These are phyloP conservation scores for Posidonia oceanica DNA, from an alignment of 116 monocot genomes.

Conservation along the genomic window DNA sequence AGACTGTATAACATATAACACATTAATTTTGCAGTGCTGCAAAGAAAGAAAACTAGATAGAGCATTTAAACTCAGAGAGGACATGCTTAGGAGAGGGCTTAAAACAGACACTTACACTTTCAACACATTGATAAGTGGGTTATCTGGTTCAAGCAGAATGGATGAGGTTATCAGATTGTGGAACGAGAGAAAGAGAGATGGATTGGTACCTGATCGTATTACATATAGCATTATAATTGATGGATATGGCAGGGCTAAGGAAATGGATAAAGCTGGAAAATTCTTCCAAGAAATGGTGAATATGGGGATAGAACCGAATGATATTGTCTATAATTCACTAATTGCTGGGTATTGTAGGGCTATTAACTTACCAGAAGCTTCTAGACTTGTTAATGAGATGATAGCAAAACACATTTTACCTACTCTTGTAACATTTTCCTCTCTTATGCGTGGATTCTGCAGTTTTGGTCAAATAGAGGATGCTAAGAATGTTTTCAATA, in stretches of 20 bases:
- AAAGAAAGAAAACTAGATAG: slow-evolving; percentile 55
- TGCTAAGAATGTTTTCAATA: slow-evolving; percentile 35
- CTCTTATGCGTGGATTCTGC: slow-evolving; percentile 71
- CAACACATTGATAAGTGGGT: slow-evolving; percentile 56
- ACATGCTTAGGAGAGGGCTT: slow-evolving; percentile 57
- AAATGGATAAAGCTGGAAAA: slow-evolving; percentile 45
- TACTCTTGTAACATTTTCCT: slow-evolving; percentile 54
- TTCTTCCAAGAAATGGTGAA: slow-evolving; percentile 45
- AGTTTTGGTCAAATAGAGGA: slow-evolving; percentile 48
- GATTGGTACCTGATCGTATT: slow-evolving; percentile 43
- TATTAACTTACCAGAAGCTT: slow-evolving; percentile 43
- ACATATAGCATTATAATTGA: slow-evolving; percentile 59
- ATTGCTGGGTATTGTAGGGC: slow-evolving; percentile 48
- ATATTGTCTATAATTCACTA: slow-evolving; percentile 66
- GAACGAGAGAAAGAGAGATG: slow-evolving; percentile 34
- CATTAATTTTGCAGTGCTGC: slow-evolving; percentile 51
- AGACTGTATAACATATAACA: slow-evolving; percentile 61
- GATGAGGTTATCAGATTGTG: slow-evolving; percentile 36
- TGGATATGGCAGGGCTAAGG: slow-evolving; percentile 64
- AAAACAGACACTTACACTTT: slow-evolving; percentile 65
- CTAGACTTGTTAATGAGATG: slow-evolving; percentile 51
- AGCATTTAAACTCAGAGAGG: slow-evolving; percentile 50
- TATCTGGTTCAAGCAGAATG: slow-evolving; percentile 56
- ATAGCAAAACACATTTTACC: slow-evolving; percentile 40
- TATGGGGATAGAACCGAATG: slow-evolving; percentile 47